phyloP scores from a whole-genome alignment of 2,329 filamentous ascomycete species.

The Aspergillus amoenus region DNA sequence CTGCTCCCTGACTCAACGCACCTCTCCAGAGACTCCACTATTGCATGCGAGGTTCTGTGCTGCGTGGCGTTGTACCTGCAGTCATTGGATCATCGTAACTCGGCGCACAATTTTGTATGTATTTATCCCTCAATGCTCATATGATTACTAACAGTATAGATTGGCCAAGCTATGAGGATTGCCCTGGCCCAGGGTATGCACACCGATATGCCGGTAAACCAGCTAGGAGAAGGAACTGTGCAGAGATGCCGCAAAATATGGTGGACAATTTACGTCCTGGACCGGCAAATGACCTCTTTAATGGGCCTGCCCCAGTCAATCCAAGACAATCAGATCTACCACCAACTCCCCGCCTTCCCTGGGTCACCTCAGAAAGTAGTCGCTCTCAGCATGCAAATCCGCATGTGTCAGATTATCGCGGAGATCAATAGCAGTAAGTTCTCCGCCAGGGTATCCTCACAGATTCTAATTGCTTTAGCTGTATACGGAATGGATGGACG shows the following conservation, averaged over 20 bases:
- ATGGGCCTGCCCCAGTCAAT: slow-evolving; percentile 54
- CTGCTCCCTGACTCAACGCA: slow-evolving; percentile 38
- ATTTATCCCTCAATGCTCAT: background rate
- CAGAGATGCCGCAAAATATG: slow-evolving; percentile 27
- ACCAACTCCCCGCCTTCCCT: slow-evolving; percentile 46
- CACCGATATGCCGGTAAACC: slow-evolving; percentile 25
- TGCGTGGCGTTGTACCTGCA: slow-evolving; percentile 42
- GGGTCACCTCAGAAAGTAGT: slow-evolving; percentile 40
- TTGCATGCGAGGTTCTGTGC: slow-evolving; percentile 34
- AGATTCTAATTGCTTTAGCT: slow-evolving; percentile 23
- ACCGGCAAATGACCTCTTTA: slow-evolving; percentile 51
- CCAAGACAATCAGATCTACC: slow-evolving; percentile 52
- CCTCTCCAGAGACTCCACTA: slow-evolving; percentile 29
- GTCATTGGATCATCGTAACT: slow-evolving; percentile 42
- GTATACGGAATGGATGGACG: slow-evolving; percentile 44
- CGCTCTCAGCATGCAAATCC: slow-evolving; percentile 48
- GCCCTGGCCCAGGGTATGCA: slow-evolving; percentile 31
- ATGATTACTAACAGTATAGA: slow-evolving; percentile 24
- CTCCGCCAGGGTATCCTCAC: background rate
- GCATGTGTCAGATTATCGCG: slow-evolving; percentile 46
- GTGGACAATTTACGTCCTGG: slow-evolving; percentile 31
- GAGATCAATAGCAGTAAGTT: slow-evolving; percentile 45
- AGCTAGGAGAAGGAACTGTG: slow-evolving; percentile 24
- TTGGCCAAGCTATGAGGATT: slow-evolving; percentile 27
- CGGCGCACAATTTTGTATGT: slow-evolving; percentile 41